A percentile compares a stretch with the other conserved stretches of the same genome.
Evolutionary conservation across 1,139 yeast species (phyloP).

Genomic region (Pichia sp.): DNA sequence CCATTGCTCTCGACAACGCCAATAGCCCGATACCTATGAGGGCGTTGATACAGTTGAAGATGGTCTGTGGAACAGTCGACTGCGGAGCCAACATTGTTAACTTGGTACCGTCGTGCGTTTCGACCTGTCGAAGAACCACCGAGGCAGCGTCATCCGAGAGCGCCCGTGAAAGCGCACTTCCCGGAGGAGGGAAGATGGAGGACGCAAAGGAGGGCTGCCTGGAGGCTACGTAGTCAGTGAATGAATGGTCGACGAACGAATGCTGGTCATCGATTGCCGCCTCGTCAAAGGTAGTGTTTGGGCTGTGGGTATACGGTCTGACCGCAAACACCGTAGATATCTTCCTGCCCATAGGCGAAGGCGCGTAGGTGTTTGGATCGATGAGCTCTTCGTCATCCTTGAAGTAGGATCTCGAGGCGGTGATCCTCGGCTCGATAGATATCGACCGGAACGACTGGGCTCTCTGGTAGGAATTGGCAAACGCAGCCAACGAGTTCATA

Average conservation of each 20-base stretch:
- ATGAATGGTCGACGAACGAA: conserved; percentile 28
- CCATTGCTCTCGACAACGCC: conserved; percentile 77
- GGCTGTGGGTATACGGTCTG: conserved; percentile 21
- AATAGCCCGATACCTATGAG: conserved; percentile 83
- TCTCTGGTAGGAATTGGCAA: conserved; percentile 73
- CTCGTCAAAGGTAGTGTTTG: conserved; percentile 30
- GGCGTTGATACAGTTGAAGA: conserved; percentile 83
- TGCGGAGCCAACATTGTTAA: conserved; percentile 80
- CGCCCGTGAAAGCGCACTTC: conserved; percentile 21
- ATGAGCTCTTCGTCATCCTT: conserved; percentile 55
- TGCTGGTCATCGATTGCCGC: conserved; percentile 34
- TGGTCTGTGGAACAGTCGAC: conserved; percentile 84
- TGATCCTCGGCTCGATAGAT: conserved; percentile 45
- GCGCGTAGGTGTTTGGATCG: conserved; percentile 69
- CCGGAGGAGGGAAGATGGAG: conserved; percentile 18
- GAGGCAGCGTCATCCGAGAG: conserved; percentile 27
- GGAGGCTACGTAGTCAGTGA: conserved; percentile 22
- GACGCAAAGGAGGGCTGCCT: conserved; percentile 22
- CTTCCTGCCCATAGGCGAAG: conserved; percentile 59
- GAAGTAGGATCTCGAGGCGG: conserved; percentile 47
- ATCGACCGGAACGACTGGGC: conserved; percentile 67
- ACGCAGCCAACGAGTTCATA: conserved; percentile 54
- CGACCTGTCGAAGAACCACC: conserved; percentile 47
- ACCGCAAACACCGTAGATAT: conserved; percentile 47
- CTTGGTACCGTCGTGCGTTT: conserved; percentile 68